A percentile compares a stretch with the other conserved stretches of the same genome.
phyloP scores from a whole-genome alignment of 2,329 filamentous ascomycete genomes.

The Beauveria sp. region DNA sequence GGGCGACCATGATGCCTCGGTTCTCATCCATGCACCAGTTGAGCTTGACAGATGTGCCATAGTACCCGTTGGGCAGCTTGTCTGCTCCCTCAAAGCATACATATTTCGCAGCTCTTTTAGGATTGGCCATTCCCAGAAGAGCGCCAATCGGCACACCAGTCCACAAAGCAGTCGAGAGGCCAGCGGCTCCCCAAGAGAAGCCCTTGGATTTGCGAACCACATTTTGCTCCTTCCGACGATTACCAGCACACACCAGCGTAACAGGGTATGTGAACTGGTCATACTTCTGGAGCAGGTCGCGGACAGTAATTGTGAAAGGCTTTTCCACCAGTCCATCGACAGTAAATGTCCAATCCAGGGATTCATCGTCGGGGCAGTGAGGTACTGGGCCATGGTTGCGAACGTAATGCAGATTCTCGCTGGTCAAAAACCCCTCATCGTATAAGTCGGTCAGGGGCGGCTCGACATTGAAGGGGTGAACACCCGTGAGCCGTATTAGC shows the following conservation, averaged over 20 bases:
- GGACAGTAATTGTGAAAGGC: constrained; percentile 63
- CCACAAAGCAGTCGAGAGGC: constrained; percentile 79
- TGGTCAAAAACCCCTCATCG: constrained; percentile 76
- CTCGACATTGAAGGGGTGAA: constrained; percentile 89
- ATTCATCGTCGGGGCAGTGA: constrained; percentile 60
- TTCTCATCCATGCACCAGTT: constrained; percentile 83
- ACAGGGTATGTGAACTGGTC: constrained; percentile 80
- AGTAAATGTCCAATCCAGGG: constrained; percentile 72
- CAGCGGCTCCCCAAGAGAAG: constrained; percentile 88
- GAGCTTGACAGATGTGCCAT: constrained; percentile 80
- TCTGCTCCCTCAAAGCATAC: constrained; percentile 91
- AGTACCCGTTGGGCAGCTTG: constrained; percentile 78
- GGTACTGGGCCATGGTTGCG: constrained; percentile 84
- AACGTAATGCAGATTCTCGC: constrained; percentile 83
- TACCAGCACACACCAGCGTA: constrained; percentile 86
- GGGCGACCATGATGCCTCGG: constrained; percentile 75
- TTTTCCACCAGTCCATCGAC: constrained; percentile 78
- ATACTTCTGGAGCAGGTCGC: constrained; percentile 64
- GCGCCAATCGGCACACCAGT: constrained; percentile 73
- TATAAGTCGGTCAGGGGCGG: constrained; percentile 72
- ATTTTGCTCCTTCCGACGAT: constrained; percentile 89
- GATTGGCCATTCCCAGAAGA: constrained; percentile 60
- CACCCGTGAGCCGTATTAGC: constrained; percentile 77
- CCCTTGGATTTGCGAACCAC: constrained; percentile 84
- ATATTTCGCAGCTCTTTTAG: constrained; percentile 64